These are phyloP conservation scores for Persicaria tinctoria DNA, from an alignment of 148 eudicot genomes.

Conservation along the genomic window DNA sequence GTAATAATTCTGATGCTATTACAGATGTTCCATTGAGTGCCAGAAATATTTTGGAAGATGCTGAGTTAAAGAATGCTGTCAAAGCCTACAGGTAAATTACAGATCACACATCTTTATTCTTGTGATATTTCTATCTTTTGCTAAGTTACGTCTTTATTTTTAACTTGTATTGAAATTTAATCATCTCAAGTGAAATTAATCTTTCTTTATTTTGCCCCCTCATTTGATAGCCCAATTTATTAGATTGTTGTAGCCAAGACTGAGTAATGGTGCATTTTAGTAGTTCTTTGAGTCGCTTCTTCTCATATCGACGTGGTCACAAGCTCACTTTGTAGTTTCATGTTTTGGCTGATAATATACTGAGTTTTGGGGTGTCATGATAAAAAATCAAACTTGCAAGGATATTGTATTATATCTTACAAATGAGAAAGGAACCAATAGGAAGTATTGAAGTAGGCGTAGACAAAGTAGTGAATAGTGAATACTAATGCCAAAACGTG, in stretches of 20 bases:
- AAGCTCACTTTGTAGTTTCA: too few relatives aligned
- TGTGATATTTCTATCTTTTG: background rate
- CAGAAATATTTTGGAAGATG: constrained; percentile 82
- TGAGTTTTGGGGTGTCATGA: too few relatives aligned
- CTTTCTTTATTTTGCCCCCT: background rate
- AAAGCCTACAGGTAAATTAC: constrained; percentile 56
- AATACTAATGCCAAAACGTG: too few relatives aligned
- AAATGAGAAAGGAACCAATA: too few relatives aligned
- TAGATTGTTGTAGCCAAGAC: background rate
- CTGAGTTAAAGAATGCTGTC: constrained; percentile 82
- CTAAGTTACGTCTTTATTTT: background rate
- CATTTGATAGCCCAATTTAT: background rate
- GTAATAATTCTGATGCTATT: constrained; percentile 8
- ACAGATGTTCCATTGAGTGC: constrained; percentile 80
- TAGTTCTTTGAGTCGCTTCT: too few relatives aligned
- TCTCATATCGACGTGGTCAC: too few relatives aligned
- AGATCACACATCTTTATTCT: background rate
- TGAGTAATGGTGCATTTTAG: background rate
- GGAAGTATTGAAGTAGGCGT: too few relatives aligned
- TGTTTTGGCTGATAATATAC: too few relatives aligned
- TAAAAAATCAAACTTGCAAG: too few relatives aligned
- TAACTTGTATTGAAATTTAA: background rate
- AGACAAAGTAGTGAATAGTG: too few relatives aligned
- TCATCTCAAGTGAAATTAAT: background rate
- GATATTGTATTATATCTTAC: too few relatives aligned